These are phyloP conservation scores for Candida nemodendra DNA, from an alignment of 805 yeast genomes.

Conservation along the genomic window DNA sequence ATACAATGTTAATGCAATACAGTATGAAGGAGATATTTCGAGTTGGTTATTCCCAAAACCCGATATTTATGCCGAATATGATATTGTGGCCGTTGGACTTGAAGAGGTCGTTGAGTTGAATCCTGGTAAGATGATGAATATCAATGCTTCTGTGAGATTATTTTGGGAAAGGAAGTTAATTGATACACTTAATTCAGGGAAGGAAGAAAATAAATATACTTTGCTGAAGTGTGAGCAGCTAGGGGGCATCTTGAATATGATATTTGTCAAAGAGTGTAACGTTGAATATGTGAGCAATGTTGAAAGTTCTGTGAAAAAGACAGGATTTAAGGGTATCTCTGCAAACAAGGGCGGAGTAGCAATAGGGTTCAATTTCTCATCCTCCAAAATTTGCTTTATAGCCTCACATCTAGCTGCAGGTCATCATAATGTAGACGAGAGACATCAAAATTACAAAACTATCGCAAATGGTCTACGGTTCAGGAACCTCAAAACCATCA, in stretches of 20 bases:
- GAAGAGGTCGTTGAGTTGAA: conserved; percentile 87
- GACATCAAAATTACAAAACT: conserved; percentile 84
- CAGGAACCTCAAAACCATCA: conserved; percentile 53
- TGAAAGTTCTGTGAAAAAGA: conserved; percentile 75
- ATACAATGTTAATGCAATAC: conserved; percentile 54
- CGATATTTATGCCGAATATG: conserved; percentile 45
- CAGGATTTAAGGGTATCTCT: conserved; percentile 92
- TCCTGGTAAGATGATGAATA: conserved; percentile 78
- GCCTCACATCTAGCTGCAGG: conserved; percentile 96
- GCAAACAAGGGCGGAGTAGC: conserved; percentile 61
- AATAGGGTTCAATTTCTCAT: conserved; percentile 50
- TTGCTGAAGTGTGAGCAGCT: conserved; percentile 74
- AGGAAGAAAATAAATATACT: conserved; percentile 34
- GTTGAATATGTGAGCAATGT: conserved; percentile 55
- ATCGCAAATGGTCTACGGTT: conserved; percentile 69
- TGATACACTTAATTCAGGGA: conserved; percentile 38
- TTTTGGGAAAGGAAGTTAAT: conserved; percentile 68
- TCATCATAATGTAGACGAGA: conserved; percentile 69
- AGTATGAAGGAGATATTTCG: conserved; percentile 40
- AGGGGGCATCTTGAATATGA: conserved; percentile 76
- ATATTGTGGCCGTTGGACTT: conserved; percentile 77
- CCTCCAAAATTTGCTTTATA: conserved; percentile 72
- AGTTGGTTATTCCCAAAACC: conserved; percentile 47
- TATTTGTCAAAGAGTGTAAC: conserved; percentile 61
- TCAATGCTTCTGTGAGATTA: conserved; percentile 59